phyloP scores from a whole-genome alignment of 129 eudicot genomes.

The Erigeron canadensis region DNA sequence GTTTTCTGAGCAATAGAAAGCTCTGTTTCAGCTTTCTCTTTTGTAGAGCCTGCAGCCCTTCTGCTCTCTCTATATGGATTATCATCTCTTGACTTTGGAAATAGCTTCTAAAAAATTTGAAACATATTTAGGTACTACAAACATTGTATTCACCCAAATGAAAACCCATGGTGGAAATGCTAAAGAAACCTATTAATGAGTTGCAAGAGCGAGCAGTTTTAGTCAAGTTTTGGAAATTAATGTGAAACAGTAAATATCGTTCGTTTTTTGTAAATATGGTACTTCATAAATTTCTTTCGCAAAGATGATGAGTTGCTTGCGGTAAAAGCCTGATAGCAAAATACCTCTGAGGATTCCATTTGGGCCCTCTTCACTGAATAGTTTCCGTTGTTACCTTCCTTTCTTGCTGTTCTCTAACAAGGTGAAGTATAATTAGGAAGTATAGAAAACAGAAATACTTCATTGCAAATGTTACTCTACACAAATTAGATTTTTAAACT shows the following conservation, averaged over 20 bases:
- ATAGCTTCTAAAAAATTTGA: constrained; percentile 17
- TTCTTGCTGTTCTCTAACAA: constrained; percentile 4
- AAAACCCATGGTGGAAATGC: neutral
- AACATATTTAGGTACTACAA: constrained; percentile 18
- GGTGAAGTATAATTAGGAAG: constrained; percentile 6
- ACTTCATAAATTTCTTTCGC: neutral
- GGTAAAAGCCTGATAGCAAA: neutral
- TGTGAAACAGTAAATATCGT: neutral
- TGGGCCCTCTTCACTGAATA: constrained; percentile 23
- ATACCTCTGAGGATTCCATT: constrained; percentile 45
- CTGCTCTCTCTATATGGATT: constrained; percentile 36
- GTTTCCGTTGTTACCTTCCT: constrained; percentile 23
- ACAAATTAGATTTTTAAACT: neutral
- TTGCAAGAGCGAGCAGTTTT: neutral
- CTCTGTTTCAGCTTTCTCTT: constrained; percentile 52
- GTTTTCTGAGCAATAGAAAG: constrained; percentile 55
- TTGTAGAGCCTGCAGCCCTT: constrained; percentile 38
- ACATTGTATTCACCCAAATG: neutral
- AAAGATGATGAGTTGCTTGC: neutral
- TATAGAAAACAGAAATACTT: neutral
- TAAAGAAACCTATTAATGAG: neutral
- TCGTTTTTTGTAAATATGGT: neutral
- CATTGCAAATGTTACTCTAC: neutral
- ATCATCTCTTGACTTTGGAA: constrained; percentile 33
- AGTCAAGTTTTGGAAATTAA: neutral